A percentile compares a stretch with the other conserved stretches of the same genome.
These are phyloP conservation scores for Medicago truncatula DNA, from an alignment of 306 rosid species.

Conservation along the genomic window MtrunA17r5.0-ANR NC_053044.1:51612001-51612500, in stretches of 20 bases:
- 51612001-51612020: no score
- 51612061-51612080: no score
- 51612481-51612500: no score
- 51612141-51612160: slow-evolving; percentile 45
- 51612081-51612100: neutral
- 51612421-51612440: neutral
- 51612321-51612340: slow-evolving; percentile 42
- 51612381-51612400: slow-evolving; percentile 35
- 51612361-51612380: slow-evolving; percentile 42
- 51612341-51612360: slow-evolving; percentile 46
- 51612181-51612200: slow-evolving; percentile 28
- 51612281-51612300: slow-evolving; percentile 32
- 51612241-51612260: slow-evolving; percentile 33
- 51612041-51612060: no score
- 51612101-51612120: neutral
- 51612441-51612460: no score
- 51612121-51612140: slow-evolving; percentile 28
- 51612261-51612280: slow-evolving; percentile 23
- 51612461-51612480: no score
- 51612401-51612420: slow-evolving; percentile 12
- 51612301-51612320: slow-evolving; percentile 47
- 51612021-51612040: no score
- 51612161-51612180: slow-evolving; percentile 19
- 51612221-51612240: slow-evolving; percentile 20
- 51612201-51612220: slow-evolving; percentile 34